Conservation (phyloP, 306 rosid genomes). For the Inga leiocalycina region DNA sequence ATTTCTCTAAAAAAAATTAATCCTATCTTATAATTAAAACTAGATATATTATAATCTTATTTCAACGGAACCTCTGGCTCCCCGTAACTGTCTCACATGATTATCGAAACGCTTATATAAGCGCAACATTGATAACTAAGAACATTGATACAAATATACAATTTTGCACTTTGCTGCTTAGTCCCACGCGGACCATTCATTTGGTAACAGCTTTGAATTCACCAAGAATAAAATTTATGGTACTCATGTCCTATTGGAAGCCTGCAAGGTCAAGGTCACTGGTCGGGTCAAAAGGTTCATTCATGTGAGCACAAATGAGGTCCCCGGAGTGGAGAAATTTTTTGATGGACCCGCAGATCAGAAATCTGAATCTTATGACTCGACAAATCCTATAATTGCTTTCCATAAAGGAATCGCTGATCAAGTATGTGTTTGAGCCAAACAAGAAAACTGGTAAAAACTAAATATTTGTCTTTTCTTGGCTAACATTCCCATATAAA, state of each 20-base stretch:
- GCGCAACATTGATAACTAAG: constrained; percentile 36
- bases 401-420: constrained; percentile 73
- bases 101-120: constrained; percentile 25
- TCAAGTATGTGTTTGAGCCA: constrained; percentile 68
- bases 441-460: constrained; percentile 54
- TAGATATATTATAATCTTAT: background rate
- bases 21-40: too few relatives aligned
- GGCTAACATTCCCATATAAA: too few relatives aligned
- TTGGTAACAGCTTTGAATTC: constrained; percentile 70
- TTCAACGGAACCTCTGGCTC: constrained; percentile 1
- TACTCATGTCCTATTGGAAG: constrained; percentile 63
- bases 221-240: constrained; percentile 69
- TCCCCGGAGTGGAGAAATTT: constrained; percentile 62
- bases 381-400: constrained; percentile 41
- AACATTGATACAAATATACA: constrained; percentile 47
- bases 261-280: constrained; percentile 55
- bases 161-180: constrained; percentile 75
- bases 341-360: constrained; percentile 60
- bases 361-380: too few relatives aligned
- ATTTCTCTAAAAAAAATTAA: too few relatives aligned
- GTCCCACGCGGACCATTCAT: constrained; percentile 66
- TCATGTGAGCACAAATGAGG: constrained; percentile 69
- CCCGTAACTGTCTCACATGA: constrained; percentile 42
- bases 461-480: constrained; percentile 7
- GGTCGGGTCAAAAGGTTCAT: constrained; percentile 62